Evolutionary conservation across 2,329 filamentous ascomycete genomes (phyloP), one percentile per base, ranked within the genome.

Genomic region (Gliomastix tumulicola): DNA sequence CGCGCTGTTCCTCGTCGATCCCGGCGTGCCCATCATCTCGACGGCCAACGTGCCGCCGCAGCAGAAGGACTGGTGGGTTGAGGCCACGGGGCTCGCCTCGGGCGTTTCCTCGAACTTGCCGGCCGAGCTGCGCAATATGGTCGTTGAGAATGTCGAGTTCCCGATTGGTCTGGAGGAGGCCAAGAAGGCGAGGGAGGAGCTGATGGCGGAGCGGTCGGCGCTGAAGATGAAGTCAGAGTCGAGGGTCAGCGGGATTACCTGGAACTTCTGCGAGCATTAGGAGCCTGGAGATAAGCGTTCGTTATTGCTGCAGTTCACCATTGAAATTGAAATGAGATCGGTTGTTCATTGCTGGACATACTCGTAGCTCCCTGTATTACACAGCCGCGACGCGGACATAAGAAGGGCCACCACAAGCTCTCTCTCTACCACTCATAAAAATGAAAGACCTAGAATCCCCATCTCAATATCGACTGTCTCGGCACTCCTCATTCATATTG

Each of bases 1-100:
- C 4, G 74, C 71, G 0, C 56, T 82, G 9, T 82, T 74, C 49
- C 63, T 82, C 3, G 68, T 83, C 3, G 75, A 82, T 47, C 79
- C 78, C 0, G 46, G 65, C 16, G 44, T 61, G 2, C 65, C 64
- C 2, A 37, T 68, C 55, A 53, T 65, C 38, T 61, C 59, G 2
- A 68, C 65, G 9, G 57, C 60, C 21, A 68, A 66, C 20, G 59
- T 68, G n/a, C 62, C 64, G 16, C 63, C 63, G 3, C 63, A 69
- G 49, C 63, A 62, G 45, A 43, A 41, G 13, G 39, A 56, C 23
- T 68, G 65, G 64, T 65, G 60, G 41, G 30, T n/a, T n/a, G 16
- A 21, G 19, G 32, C 13, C 25, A 39, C 10, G 19, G 21, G 10
- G 21, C 15, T 20, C 11, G n/a, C 15, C 16, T 25, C 9, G 16